A percentile compares a stretch with the other conserved stretches of the same genome.
Conservation (phyloP, 495 filamentous ascomycete genomes). For the Cenococcum geophilum region DNA sequence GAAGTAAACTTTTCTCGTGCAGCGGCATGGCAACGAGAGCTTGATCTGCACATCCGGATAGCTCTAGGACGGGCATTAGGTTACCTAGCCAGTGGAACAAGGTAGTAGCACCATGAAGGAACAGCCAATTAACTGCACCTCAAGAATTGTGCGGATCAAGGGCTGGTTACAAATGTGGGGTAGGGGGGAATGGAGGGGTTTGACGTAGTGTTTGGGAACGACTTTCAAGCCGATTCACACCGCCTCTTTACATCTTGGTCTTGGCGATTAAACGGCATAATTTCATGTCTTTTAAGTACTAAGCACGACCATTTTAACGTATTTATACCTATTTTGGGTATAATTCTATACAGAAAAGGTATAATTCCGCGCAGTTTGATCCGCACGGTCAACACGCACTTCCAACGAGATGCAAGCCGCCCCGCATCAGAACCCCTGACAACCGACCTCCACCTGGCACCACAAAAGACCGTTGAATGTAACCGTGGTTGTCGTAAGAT, state of each 20-base stretch:
- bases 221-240: neutral
- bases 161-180: neutral
- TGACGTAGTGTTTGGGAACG: constrained; percentile 4
- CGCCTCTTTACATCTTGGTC: too few species aligned
- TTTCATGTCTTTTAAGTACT: too few species aligned
- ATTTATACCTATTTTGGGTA: too few species aligned
- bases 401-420: neutral
- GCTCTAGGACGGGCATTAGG: neutral
- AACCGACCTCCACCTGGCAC: neutral
- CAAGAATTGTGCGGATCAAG: neutral
- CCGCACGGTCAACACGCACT: too few species aligned
- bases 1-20: too few species aligned
- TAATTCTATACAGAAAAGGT: too few species aligned
- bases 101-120: neutral
- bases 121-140: neutral
- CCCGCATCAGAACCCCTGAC: neutral
- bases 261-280: too few species aligned
- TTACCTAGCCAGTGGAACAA: neutral
- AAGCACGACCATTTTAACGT: too few species aligned
- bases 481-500: neutral
- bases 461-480: neutral
- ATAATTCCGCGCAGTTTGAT: too few species aligned
- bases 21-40: too few species aligned
- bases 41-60: neutral
- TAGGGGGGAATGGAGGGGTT: neutral